Evolutionary conservation across 2,329 filamentous ascomycete genomes (phyloP), one percentile per base, ranked within the genome.

Genomic region (Aspergillus tubingensis): DNA sequence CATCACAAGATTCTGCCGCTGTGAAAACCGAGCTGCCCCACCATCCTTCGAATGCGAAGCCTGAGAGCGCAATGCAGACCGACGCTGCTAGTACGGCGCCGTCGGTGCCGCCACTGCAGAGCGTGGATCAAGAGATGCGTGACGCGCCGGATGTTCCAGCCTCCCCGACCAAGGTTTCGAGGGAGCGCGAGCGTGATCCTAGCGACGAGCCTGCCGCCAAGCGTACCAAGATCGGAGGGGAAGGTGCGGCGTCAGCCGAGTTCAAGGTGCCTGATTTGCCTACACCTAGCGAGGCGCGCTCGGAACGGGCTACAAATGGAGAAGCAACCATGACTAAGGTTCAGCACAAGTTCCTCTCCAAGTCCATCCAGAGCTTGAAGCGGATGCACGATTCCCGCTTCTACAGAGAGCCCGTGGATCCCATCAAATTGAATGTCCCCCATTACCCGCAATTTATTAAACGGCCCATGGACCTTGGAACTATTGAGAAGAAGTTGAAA

Each of bases 401-500:
- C 57, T 98, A 96, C 79, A 84, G 86, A 64, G 84, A 88, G 44
- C 89, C 95, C 0, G 95, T 98, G 7, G 85, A 91, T 72, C 85
- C 84, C 41, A 80, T 94, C 23, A 91, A 90, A 76, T 84, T 96
- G 43, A 82, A 80, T 27, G 86, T 98, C 43, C 92, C 91, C 57
- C 87, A 86, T 2, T 90, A 92, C 64, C 91, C 90, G 64, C 80
- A 85, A 1, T 81, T 89, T 38, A 87, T 98, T 67, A 85, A 87
- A 39, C 84, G 88, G 30, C 93, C 93, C 0, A 93, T 96, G 82
- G 94, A 98, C 75, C 83, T 99, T 39, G 83, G 84, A 41, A 89
- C 89, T 8, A 91, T 99, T 70, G 94, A 98, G 72, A 82, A 84
- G 55, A 93, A 91, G 66, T 76, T 98, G 38, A 91, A 91, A 70